Conservation (phyloP, 306 rosid species). For the Cicer yamashitae region DNA sequence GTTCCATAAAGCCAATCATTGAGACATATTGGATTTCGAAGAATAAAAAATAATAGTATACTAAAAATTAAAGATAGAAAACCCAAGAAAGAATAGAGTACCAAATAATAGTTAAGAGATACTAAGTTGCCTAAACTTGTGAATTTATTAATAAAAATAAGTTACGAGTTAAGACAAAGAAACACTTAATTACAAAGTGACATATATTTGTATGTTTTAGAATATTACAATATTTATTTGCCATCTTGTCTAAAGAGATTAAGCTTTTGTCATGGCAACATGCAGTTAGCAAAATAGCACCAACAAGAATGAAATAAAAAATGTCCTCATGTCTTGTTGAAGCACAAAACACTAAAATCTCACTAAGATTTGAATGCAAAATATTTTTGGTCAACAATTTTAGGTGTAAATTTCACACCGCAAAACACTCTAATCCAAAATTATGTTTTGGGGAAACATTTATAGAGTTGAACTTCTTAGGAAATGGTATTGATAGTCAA, state of each 20-base stretch:
- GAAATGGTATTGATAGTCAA: no score
- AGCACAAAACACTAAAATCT: no score
- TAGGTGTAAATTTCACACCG: no score
- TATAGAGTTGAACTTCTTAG: no score
- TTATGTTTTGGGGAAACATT: no score
- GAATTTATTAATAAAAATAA: slow-evolving; percentile 15
- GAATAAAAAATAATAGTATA: not conserved
- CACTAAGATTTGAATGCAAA: no score
- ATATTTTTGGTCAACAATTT: not conserved
- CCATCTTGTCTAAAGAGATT: no score
- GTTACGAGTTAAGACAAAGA: not conserved
- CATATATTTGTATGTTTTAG: not conserved
- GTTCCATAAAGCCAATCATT: slow-evolving; percentile 40
- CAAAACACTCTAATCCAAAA: no score
- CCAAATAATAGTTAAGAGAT: slow-evolving; percentile 35
- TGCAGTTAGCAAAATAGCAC: not conserved
- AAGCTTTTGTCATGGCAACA: no score
- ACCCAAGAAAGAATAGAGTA: not conserved
- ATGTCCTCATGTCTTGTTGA: no score
- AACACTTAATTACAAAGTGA: no score
- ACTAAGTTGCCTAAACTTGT: slow-evolving; percentile 39
- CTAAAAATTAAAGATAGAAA: slow-evolving; percentile 22
- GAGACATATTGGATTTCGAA: slow-evolving; percentile 43
- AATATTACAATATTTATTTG: not conserved
- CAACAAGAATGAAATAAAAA: not conserved